These are phyloP conservation scores for Vicia villosa DNA, from an alignment of 306 rosid species.

Conservation along the genomic window DNA sequence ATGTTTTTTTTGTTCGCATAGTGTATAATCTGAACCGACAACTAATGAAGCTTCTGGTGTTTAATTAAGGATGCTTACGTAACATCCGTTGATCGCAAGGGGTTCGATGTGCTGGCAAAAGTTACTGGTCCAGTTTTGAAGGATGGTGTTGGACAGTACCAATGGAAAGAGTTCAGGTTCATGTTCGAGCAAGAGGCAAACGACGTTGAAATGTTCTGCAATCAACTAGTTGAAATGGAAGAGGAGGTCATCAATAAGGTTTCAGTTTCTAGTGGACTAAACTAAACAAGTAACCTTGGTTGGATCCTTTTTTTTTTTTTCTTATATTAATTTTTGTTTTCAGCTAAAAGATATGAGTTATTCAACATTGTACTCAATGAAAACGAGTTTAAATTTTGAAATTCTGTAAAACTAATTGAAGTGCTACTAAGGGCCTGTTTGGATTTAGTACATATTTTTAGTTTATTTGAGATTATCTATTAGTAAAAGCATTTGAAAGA, in stretches of 20 bases:
- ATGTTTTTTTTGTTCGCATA: too few relatives aligned
- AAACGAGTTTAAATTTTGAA: too few relatives aligned
- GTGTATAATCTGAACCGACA: constrained; percentile 15
- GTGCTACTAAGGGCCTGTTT: too few relatives aligned
- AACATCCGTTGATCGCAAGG: constrained; percentile 71
- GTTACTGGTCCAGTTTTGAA: constrained; percentile 47
- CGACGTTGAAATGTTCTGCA: constrained; percentile 64
- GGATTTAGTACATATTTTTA: too few relatives aligned
- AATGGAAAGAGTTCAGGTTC: constrained; percentile 79
- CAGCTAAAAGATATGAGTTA: neutral
- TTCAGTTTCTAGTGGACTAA: constrained; percentile 68
- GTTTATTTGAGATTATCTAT: too few relatives aligned
- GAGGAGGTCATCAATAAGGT: constrained; percentile 67
- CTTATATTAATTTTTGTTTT: neutral
- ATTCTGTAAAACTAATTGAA: too few relatives aligned
- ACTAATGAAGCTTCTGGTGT: constrained; percentile 28
- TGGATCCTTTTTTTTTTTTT: neutral
- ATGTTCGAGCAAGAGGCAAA: constrained; percentile 62
- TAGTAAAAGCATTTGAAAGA: too few relatives aligned
- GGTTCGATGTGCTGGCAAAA: constrained; percentile 75
- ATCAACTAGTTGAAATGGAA: constrained; percentile 82
- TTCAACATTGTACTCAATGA: neutral
- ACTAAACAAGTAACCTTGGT: constrained; percentile 20
- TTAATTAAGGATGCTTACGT: constrained; percentile 71
- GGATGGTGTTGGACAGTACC: constrained; percentile 53